Conservation (phyloP, 73 alveolate genomes). For the Uronychia setigera region DNA sequence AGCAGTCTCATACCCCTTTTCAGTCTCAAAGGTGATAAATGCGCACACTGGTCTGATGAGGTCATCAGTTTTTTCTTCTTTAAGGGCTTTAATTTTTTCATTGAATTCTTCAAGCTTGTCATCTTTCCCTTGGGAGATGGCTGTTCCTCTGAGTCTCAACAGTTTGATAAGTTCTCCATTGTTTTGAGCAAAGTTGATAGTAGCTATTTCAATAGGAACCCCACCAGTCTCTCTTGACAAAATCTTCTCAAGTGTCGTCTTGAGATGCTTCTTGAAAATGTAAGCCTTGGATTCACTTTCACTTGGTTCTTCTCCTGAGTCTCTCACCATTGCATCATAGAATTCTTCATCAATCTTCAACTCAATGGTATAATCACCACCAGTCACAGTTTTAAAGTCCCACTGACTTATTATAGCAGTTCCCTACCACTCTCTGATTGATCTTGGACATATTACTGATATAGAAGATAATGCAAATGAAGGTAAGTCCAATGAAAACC, state of each 20-base stretch:
- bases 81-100: conserved; percentile 12
- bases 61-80: conserved; percentile 8
- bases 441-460: neutral
- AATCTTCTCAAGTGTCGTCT: conserved; percentile 2
- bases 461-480: conserved; percentile 21
- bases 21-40: conserved; percentile 43
- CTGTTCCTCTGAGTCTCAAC: conserved; percentile 47
- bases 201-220: conserved; percentile 32
- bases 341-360: conserved; percentile 2
- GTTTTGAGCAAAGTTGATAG: conserved; percentile 41
- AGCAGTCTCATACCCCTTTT: conserved; percentile 27
- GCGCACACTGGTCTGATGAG: conserved; percentile 44
- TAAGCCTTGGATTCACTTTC: conserved; percentile 12
- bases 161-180: conserved; percentile 36
- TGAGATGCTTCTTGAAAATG: conserved; percentile 25
- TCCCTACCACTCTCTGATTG: conserved; percentile 2
- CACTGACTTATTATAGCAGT: neutral
- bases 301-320: neutral
- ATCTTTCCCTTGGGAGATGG: conserved; percentile 11
- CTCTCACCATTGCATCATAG: neutral
- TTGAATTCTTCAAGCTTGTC: neutral
- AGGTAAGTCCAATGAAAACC: conserved; percentile 20
- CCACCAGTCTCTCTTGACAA: conserved; percentile 16
- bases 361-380: conserved; percentile 45
- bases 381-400: conserved; percentile 37